Evolutionary conservation across 306 rosid genomes (phyloP).

Genomic region (Alnus glutinosa): DNA sequence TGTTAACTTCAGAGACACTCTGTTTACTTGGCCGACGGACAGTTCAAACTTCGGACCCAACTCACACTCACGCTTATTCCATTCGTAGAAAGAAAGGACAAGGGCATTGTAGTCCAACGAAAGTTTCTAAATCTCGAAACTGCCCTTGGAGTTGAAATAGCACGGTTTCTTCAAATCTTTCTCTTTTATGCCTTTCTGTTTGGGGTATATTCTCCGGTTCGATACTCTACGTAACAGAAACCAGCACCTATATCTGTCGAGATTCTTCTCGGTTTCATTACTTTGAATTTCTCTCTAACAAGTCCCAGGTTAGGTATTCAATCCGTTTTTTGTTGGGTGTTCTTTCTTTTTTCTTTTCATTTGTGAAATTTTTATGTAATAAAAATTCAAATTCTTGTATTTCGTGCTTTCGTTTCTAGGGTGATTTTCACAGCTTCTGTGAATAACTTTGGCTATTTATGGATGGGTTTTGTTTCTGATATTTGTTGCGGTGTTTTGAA

Average conservation of each 20-base stretch:
- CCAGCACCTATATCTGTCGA: slow-evolving; percentile 32
- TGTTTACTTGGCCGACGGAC: slow-evolving; percentile 30
- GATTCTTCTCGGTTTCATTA: slow-evolving; percentile 18
- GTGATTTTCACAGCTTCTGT: background rate
- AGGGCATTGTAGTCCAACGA: slow-evolving; percentile 32
- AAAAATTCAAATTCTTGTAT: background rate
- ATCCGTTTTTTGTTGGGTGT: slow-evolving; percentile 6
- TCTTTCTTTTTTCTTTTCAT: background rate
- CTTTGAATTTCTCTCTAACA: slow-evolving; percentile 13
- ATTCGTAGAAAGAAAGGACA: slow-evolving; percentile 6
- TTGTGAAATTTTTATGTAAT: background rate
- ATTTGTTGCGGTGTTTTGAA: slow-evolving; percentile 21
- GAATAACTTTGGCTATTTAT: background rate
- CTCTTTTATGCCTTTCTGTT: slow-evolving; percentile 22
- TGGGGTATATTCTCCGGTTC: slow-evolving; percentile 63
- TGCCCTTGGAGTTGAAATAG: slow-evolving; percentile 31
- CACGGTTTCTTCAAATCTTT: slow-evolving; percentile 10
- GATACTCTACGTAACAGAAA: slow-evolving; percentile 36
- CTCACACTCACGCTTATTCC: background rate
- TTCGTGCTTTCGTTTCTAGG: slow-evolving; percentile 1
- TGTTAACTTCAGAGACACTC: slow-evolving; percentile 16
- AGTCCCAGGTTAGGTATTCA: slow-evolving; percentile 28
- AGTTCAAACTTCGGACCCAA: slow-evolving; percentile 23
- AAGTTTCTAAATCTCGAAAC: slow-evolving; percentile 19
- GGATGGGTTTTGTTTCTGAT: slow-evolving; percentile 7